Evolutionary conservation across 176 grass and related monocot species (phyloP).

Genomic region (maize (Zea mays)): DNA sequence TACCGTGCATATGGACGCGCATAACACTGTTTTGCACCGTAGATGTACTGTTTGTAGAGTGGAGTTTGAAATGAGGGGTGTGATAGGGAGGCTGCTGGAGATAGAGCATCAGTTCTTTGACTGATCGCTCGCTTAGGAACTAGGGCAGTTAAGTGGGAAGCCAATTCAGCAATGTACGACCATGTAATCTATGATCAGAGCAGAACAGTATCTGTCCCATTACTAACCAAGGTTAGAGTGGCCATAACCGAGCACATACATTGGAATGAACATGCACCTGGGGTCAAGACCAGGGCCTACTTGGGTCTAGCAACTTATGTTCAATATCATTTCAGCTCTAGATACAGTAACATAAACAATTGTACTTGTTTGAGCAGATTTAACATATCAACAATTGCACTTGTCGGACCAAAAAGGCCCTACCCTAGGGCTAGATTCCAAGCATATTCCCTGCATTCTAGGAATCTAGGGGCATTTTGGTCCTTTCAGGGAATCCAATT

Average conservation of each 20-base stretch:
- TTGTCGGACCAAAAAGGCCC: background rate
- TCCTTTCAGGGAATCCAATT: background rate
- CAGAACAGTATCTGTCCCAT: background rate
- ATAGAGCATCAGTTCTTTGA: background rate
- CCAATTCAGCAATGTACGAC: background rate
- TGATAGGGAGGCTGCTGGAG: no score
- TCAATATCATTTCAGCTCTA: background rate
- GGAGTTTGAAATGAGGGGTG: no score
- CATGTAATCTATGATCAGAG: background rate
- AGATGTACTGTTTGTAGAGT: no score
- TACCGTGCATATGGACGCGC: no score
- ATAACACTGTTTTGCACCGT: no score
- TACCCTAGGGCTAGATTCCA: background rate
- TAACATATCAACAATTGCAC: conserved; percentile 18
- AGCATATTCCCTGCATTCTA: background rate
- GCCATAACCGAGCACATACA: background rate
- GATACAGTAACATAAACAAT: conserved; percentile 26
- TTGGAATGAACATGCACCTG: background rate
- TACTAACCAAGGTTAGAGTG: background rate
- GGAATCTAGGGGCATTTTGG: background rate
- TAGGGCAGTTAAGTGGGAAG: background rate
- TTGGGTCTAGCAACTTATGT: conserved; percentile 26
- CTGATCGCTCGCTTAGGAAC: background rate
- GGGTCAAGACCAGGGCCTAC: background rate
- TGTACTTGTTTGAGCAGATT: conserved; percentile 3